phyloP scores from a whole-genome alignment of 441 rosid species.

The Adansonia rubrostipa region DNA sequence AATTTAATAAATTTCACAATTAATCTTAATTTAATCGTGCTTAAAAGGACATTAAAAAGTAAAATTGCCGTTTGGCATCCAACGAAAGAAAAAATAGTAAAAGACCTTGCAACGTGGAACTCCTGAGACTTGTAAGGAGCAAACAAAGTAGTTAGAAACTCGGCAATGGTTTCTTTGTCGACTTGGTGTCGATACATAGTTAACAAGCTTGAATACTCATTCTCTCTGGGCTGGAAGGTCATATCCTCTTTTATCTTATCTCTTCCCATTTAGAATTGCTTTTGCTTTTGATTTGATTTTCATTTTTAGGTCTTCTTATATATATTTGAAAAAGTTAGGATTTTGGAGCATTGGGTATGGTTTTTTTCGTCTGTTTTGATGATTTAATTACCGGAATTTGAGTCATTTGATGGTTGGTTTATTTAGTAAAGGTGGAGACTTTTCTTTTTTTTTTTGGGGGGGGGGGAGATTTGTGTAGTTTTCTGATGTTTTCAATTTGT shows the following conservation, averaged over 20 bases:
- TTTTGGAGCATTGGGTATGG: constrained; percentile 1
- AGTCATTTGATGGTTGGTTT: neutral
- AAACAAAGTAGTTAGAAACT: neutral
- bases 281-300: neutral
- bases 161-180: constrained; percentile 68
- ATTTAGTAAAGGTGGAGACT: neutral
- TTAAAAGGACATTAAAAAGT: no score
- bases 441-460: neutral
- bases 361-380: neutral
- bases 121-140: no score
- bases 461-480: neutral
- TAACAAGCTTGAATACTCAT: constrained; percentile 72
- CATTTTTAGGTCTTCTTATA: neutral
- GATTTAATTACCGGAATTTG: neutral
- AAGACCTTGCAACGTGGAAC: no score
- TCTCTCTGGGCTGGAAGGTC: constrained; percentile 71
- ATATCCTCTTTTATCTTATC: constrained; percentile 17
- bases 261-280: neutral
- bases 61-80: no score
- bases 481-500: neutral
- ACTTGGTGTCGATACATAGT: constrained; percentile 78
- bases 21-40: no score
- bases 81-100: no score
- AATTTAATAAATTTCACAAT: no score
- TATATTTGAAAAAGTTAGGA: neutral